phyloP scores from a whole-genome alignment of 345 rosid genomes.

The Populus ilicifolia region DNA sequence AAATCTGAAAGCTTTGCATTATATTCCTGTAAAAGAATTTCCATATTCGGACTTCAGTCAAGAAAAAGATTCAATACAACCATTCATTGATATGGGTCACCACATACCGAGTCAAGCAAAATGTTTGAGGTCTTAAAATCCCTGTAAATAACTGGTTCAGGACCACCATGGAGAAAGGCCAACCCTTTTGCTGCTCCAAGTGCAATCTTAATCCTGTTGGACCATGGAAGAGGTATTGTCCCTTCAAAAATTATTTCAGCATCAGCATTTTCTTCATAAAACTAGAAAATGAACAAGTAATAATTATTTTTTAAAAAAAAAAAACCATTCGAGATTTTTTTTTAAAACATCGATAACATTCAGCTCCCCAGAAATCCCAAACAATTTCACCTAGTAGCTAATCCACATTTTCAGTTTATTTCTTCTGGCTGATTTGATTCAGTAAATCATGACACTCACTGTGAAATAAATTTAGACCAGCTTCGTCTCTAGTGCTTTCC shows the following conservation, averaged over 20 bases:
- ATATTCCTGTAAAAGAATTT: conserved; percentile 19
- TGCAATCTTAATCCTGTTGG: conserved; percentile 31
- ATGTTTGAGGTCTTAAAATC: conserved; percentile 36
- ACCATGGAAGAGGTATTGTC: conserved; percentile 46
- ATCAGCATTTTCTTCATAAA: conserved; percentile 14
- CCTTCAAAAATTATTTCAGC: conserved; percentile 36
- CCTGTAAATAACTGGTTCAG: conserved; percentile 31
- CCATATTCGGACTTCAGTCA: background rate
- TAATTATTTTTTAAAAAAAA: background rate
- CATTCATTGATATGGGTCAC: background rate
- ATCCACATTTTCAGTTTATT: background rate
- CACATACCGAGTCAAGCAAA: conserved; percentile 30
- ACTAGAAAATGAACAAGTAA: conserved; percentile 1
- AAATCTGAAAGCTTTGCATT: conserved; percentile 36
- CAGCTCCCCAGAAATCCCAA: conserved; percentile 11
- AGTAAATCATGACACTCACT: background rate
- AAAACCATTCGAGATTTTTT: background rate
- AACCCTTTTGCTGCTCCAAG: conserved; percentile 37
- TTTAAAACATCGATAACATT: conserved; percentile 10
- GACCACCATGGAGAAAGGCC: conserved; percentile 34
- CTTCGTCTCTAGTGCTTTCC: background rate
- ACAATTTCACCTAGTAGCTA: background rate
- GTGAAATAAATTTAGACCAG: background rate
- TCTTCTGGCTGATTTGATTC: background rate
- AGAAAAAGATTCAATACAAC: background rate